Evolutionary conservation across 2,329 filamentous ascomycete species (phyloP), one percentile per base, ranked within the genome.

Genomic region (Aureobasidium sp.): DNA sequence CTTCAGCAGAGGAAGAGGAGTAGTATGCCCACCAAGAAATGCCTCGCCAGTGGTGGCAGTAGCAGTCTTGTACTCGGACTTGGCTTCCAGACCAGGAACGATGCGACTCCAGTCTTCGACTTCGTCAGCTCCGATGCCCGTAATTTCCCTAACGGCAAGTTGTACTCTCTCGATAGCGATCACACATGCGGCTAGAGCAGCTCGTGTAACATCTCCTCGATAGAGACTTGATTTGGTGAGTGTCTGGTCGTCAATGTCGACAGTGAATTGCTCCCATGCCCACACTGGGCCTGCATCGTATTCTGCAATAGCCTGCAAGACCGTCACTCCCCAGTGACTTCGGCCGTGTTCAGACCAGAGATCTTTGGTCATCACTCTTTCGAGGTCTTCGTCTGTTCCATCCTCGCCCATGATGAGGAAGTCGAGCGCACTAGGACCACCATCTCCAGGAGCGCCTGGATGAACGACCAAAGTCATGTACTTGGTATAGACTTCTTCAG

Each of bases 201-300:
- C 73, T 44, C 71, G 69, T 1, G 74, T 76, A 57, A 77, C 70
- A 0, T 70, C 66, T 0, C 75, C 74, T 27, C 75, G 71, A 61
- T 77, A 78, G 3, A 78, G 66, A 29, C 70, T 73, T 0, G 75
- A 76, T 60, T 78, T 78, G 33, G 74, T 78, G 35, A 77, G 63
- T 19, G 68, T 66, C 5, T 69, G 65, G 35, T 75, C 72, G 63
- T 77, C 74, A 58, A 78, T 76, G 66, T 77, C 66, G 61, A 77
- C 66, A 6, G 69, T 65, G 63, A 77, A 77, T 62, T 77, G 75
- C 40, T 78, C 74, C 62, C 73, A 78, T 0, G 75, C 75, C 75
- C 76, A 78, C 8, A 78, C 74, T 0, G 75, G 76, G 7, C 76
- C 76, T n/a, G 73, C 74, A 57, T 78, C 76, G 60, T 77, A 74